phyloP scores from a whole-genome alignment of 768 basidiomycete genomes.

The Lepiota subincarnata region DNA sequence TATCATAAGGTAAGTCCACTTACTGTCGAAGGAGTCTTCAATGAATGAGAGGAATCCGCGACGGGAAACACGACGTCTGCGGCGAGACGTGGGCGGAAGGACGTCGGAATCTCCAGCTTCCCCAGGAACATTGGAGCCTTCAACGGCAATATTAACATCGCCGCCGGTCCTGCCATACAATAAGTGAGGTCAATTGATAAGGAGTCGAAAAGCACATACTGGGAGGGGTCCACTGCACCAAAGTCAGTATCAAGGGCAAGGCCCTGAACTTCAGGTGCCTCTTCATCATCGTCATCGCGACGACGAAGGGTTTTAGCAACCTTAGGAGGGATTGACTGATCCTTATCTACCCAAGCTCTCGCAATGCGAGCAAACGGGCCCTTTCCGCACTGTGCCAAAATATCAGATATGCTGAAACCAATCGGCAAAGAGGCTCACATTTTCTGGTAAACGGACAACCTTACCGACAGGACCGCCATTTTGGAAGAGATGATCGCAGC shows the following conservation, averaged over 20 bases:
- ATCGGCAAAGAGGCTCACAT: constrained; percentile 20
- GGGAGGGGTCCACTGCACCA: constrained; percentile 10
- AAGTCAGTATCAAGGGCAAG: constrained; percentile 19
- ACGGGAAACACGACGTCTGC: not conserved
- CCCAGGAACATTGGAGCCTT: constrained; percentile 13
- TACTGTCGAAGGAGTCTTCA: constrained; percentile 1
- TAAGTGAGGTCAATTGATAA: not conserved
- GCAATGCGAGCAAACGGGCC: constrained; percentile 19
- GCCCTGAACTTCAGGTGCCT: constrained; percentile 15
- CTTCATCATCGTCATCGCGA: constrained; percentile 1
- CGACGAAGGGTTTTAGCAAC: constrained; percentile 10
- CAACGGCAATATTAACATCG: constrained; percentile 6
- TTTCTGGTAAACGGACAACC: constrained; percentile 24
- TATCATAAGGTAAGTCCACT: not conserved
- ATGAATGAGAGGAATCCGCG: not conserved
- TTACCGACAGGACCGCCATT: not conserved
- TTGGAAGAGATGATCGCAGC: constrained; percentile 8
- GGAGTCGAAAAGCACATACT: not conserved
- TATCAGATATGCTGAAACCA: not conserved
- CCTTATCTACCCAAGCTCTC: constrained; percentile 15
- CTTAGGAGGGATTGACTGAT: constrained; percentile 16
- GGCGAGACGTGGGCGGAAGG: not conserved
- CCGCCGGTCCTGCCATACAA: constrained; percentile 5
- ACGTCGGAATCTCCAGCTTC: not conserved
- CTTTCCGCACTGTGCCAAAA: constrained; percentile 15